Percentiles rank a stretch among this genome's conserved stretches.
phyloP scores from a whole-genome alignment of 2,329 filamentous ascomycete species.

The Fusarium armeniacum region DNA sequence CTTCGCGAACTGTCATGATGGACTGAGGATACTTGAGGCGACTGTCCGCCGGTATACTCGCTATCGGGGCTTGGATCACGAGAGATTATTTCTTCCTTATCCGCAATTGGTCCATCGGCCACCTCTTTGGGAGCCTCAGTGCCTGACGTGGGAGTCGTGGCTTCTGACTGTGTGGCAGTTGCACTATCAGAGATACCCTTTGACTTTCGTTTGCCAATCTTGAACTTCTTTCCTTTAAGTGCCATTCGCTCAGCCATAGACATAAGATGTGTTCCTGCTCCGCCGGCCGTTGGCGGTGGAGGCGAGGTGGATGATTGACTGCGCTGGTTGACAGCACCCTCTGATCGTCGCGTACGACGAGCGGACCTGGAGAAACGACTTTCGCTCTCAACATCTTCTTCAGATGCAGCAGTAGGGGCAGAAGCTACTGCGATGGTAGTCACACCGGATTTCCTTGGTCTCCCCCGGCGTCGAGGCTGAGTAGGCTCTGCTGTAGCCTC shows the following conservation, averaged over 20 bases:
- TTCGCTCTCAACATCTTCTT: slow-evolving; percentile 4
- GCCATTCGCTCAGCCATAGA: slow-evolving; percentile 72
- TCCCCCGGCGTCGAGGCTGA: slow-evolving; percentile 44
- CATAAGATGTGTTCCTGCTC: slow-evolving; percentile 57
- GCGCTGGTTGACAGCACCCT: slow-evolving; percentile 18
- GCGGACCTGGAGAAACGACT: slow-evolving; percentile 36
- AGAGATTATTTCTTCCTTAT: background rate
- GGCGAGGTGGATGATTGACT: slow-evolving; percentile 15
- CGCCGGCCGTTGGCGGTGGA: slow-evolving; percentile 9
- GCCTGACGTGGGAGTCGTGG: slow-evolving; percentile 6
- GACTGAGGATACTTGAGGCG: slow-evolving; percentile 19
- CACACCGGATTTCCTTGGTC: slow-evolving; percentile 49
- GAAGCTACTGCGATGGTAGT: slow-evolving; percentile 45
- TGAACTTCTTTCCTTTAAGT: slow-evolving; percentile 66
- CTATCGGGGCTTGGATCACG: slow-evolving; percentile 4
- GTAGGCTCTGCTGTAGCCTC: slow-evolving; percentile 4
- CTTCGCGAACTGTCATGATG: slow-evolving; percentile 30
- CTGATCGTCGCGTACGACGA: slow-evolving; percentile 46
- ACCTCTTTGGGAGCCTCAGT: background rate
- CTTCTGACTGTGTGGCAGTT: slow-evolving; percentile 13
- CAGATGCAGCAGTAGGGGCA: slow-evolving; percentile 5
- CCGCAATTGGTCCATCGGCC: background rate
- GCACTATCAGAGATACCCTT: slow-evolving; percentile 13
- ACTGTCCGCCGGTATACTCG: slow-evolving; percentile 2
- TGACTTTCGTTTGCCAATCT: slow-evolving; percentile 60